Conservation (phyloP, 805 yeast genomes). For the Blastobotrys parvus region DNA sequence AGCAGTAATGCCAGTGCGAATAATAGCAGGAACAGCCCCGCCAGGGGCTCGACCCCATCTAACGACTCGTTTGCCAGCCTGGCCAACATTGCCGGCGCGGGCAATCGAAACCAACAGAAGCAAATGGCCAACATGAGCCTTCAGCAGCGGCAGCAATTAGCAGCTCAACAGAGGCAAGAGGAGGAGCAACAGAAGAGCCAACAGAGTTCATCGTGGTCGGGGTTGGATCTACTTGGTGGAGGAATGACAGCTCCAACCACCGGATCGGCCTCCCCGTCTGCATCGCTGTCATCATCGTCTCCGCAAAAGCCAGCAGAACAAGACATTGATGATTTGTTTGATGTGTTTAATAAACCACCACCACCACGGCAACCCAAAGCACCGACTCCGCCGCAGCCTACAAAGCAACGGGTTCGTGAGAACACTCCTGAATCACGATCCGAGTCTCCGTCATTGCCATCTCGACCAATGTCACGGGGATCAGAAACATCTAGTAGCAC, state of each 20-base stretch:
- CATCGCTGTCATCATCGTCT: background rate
- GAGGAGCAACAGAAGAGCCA: slow-evolving; percentile 4
- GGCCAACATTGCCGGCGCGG: slow-evolving; percentile 12
- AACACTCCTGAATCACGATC: background rate
- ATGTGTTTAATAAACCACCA: slow-evolving; percentile 17
- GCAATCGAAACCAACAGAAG: slow-evolving; percentile 12
- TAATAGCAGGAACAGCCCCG: background rate
- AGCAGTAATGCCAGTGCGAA: background rate
- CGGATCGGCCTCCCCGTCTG: background rate
- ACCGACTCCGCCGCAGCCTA: background rate
- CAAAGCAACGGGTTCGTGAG: background rate
- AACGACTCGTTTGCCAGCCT: slow-evolving; percentile 25
- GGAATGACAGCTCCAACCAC: slow-evolving; percentile 1
- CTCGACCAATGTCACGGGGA: background rate
- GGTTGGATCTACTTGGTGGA: slow-evolving; percentile 23
- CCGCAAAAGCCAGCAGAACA: slow-evolving; percentile 4
- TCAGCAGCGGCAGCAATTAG: slow-evolving; percentile 23
- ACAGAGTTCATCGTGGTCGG: slow-evolving; percentile 16
- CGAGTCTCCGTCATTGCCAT: background rate
- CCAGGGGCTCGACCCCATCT: background rate
- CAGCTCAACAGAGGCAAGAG: slow-evolving; percentile 5
- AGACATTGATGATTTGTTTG: slow-evolving; percentile 18
- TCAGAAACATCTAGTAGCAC: background rate
- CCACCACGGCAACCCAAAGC: slow-evolving; percentile 2
- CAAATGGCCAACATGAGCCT: slow-evolving; percentile 24